Base-by-base conservation (phyloP, 371 early-diverging fungal genomes). In the Apophysomyces sp. region DNA sequence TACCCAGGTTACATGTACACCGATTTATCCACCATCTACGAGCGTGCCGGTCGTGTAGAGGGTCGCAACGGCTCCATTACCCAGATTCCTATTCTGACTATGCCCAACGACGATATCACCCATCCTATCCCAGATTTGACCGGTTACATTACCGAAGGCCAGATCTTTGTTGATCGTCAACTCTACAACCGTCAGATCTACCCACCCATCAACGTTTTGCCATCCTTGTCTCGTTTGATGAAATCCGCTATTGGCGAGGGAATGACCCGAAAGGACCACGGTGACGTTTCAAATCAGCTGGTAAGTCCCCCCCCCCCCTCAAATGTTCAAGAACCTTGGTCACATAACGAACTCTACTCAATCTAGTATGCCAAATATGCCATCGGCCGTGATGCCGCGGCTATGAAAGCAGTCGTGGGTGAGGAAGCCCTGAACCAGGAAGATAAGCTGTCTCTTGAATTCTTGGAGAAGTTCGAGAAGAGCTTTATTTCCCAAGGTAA, bases 1-100 rank as follows among this genome's bases (percentile, higher is more conserved):
- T 99, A 99, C 83, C 99, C 99, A 18, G 99, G 99, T 85, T 99
- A 99, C 80, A 99, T 99, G 99, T 99, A 99, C 87, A 99, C 99
- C 30, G 99, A 99, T 89, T 89, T 99, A 85, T 95, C 99, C 27
- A 99, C 99, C 59, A 98, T 99, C 65, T 99, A 99, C 71, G 99
- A 99, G 82, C 94, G 99, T 80, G 99, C 99, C 27, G 99, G 99
- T 60, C 92, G 99, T 73, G 99, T 99, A 15, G 93, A 96, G 58
- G 99, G 99, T 54, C 91, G 97, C 69, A 98, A 98, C 80, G 99
- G 99, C 57, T 97, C 97, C 52, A 99, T 99, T 59, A 99, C 99
- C 28, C 99, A 99, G 85, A 99, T 99, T 61, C 99, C 99, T 31
- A 99, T 99, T 79, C 84, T 99, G 73, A 99, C 99, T 52, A 99